Evolutionary conservation across 805 yeast genomes (phyloP).

Genomic region (Myxozyma monticola): DNA sequence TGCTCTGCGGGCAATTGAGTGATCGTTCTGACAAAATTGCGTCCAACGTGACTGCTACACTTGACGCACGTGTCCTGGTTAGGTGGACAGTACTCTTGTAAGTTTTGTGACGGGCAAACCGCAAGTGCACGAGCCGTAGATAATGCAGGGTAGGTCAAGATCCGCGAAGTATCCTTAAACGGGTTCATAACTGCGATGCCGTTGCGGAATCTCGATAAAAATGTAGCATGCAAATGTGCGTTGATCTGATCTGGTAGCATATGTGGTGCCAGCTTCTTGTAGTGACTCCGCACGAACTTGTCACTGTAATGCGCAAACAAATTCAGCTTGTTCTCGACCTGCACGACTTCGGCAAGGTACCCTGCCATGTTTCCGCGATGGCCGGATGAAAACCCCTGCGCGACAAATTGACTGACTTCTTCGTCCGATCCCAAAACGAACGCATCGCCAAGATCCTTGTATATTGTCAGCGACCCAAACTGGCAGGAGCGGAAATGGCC

Average conservation of each 20-base stretch:
- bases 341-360: conserved; percentile 7
- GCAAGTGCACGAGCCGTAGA: conserved; percentile 31
- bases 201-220: conserved; percentile 28
- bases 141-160: conserved; percentile 26
- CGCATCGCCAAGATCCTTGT: conserved; percentile 29
- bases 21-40: conserved; percentile 4
- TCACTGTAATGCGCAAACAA: conserved; percentile 32
- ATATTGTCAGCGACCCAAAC: conserved; percentile 24
- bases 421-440: conserved; percentile 23
- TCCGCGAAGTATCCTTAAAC: conserved; percentile 16
- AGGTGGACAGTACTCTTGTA: conserved; percentile 34
- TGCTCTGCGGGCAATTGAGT: conserved; percentile 7
- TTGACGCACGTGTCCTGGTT: conserved; percentile 15
- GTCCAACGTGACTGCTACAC: conserved; percentile 11
- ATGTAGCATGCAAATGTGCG: conserved; percentile 35
- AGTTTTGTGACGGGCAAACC: conserved; percentile 29
- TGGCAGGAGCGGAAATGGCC: conserved; percentile 27
- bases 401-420: conserved; percentile 12
- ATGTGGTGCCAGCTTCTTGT: conserved; percentile 11
- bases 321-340: conserved; percentile 14
- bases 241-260: conserved; percentile 34
- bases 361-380: conserved; percentile 13
- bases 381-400: conserved; percentile 7
- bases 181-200: conserved; percentile 33
- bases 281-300: conserved; percentile 23